Evolutionary conservation across 2,329 filamentous ascomycete genomes (phyloP), one percentile per base, ranked within the genome.

Genomic region (Fusarium penzigii): DNA sequence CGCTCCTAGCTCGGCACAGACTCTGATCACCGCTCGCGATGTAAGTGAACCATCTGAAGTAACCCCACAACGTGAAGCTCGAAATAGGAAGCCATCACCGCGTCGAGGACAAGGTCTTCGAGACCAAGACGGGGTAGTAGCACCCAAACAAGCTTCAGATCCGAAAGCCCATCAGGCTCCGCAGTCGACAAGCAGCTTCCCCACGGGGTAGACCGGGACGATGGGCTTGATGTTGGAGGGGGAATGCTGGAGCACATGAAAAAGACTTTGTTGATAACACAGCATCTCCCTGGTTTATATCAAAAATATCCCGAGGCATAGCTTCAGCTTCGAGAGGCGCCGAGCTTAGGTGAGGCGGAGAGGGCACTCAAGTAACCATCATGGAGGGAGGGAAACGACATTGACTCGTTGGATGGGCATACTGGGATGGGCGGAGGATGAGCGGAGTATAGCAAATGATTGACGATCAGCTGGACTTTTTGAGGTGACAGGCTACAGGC

Each of bases 51-150:
- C 20, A 25, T 25, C 20, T 29, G 29, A 38, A 40, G 17, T 39
- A n/a, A 53, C 44, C 43, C 48, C 46, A 49, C 43, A 63, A 39
- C 13, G 49, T 29, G 17, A 51, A 13, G 25, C n/a, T 58, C 62
- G 29, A 59, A 64, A 61, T 34, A 29, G 61, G 61, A 64, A 64
- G 49, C 53, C 55, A 61, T 53, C 42, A 48, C 61, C 61, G 61
- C 17, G 41, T 38, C 42, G 20, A 29, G 46, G 29, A 29, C 17
- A 34, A 59, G 47, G 45, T 47, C 52, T 49, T 44, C 39, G 20
- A 51, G 39, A 41, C 29, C 20, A 36, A 44, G 39, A 39, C 46
- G 46, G 53, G 48, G 48, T 36, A 53, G 56, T 44, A 45, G 57
- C 47, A 17, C 61, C 51, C 16, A 61, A 64, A 64, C 20, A 25